phyloP scores from a whole-genome alignment of 345 rosid genomes.

The Pistacia vera region DNA sequence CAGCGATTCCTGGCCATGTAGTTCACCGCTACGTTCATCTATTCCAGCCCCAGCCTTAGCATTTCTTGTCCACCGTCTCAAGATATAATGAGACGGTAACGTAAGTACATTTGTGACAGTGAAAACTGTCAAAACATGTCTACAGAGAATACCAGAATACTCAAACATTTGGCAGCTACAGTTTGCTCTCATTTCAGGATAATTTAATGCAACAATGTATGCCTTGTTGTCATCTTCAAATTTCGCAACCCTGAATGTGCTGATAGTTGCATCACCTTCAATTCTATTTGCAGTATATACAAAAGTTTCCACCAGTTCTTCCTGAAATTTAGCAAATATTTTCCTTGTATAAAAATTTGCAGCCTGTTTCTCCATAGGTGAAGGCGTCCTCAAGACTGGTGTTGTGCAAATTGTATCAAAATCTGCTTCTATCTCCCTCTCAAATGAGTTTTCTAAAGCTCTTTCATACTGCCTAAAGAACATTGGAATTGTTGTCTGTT shows the following conservation, averaged over 20 bases:
- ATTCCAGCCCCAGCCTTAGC: slow-evolving; percentile 60
- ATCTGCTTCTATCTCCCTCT: slow-evolving; percentile 88
- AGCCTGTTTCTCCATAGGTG: slow-evolving; percentile 99
- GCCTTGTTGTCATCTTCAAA: slow-evolving; percentile 87
- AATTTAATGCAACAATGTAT: slow-evolving; percentile 71
- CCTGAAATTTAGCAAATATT: slow-evolving; percentile 89
- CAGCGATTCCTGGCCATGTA: slow-evolving; percentile 53
- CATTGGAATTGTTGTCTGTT: slow-evolving; percentile 79
- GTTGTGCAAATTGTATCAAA: slow-evolving; percentile 75
- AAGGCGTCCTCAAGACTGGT: slow-evolving; percentile 81
- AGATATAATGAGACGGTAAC: slow-evolving; percentile 76
- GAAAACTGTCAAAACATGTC: slow-evolving; percentile 97
- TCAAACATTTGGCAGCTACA: slow-evolving; percentile 99
- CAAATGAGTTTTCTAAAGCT: slow-evolving; percentile 86
- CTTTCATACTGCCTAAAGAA: slow-evolving; percentile 97
- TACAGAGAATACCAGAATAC: slow-evolving; percentile 87
- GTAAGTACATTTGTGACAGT: slow-evolving; percentile 93
- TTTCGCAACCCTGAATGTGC: slow-evolving; percentile 92
- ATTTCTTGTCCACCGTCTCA: slow-evolving; percentile 90
- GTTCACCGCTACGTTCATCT: slow-evolving; percentile 58
- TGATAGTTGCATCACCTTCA: slow-evolving; percentile 60
- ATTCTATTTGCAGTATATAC: slow-evolving; percentile 87
- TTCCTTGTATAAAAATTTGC: slow-evolving; percentile 74
- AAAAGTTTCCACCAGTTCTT: slow-evolving; percentile 96
- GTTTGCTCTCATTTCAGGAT: slow-evolving; percentile 77